These are phyloP conservation scores for Avena atlantica DNA, from an alignment of 176 grass and related monocot genomes.

Conservation along the genomic window DNA sequence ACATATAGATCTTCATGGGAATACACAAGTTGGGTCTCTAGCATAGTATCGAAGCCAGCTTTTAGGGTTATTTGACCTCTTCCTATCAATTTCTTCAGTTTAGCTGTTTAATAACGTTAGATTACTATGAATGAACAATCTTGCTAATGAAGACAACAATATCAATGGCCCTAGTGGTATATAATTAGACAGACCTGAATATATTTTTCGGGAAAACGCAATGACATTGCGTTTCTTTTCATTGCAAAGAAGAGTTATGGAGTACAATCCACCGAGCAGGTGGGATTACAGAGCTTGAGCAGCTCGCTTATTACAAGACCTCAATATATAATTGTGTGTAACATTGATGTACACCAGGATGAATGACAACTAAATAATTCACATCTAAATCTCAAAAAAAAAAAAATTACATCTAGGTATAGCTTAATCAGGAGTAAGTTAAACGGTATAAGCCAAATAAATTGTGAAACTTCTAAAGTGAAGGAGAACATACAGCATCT, in stretches of 20 bases:
- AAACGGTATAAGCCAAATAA: constrained; percentile 21
- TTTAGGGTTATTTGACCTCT: not conserved
- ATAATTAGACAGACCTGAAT: constrained; percentile 1
- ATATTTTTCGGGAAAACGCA: not conserved
- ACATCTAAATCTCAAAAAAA: not conserved
- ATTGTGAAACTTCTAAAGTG: constrained; percentile 28
- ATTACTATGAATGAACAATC: too few relatives aligned
- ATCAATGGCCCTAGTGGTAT: not conserved
- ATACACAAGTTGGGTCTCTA: not conserved
- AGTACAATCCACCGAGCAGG: too few relatives aligned
- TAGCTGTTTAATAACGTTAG: too few relatives aligned
- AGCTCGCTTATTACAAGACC: not conserved
- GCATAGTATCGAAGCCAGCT: not conserved
- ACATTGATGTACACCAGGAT: constrained; percentile 16
- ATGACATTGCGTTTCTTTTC: too few relatives aligned
- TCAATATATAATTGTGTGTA: constrained; percentile 14
- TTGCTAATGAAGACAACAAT: not conserved
- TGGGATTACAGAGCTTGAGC: too few relatives aligned
- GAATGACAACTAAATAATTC: constrained; percentile 7
- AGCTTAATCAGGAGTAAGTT: constrained; percentile 4
- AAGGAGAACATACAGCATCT: constrained; percentile 81
- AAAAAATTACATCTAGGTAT: not conserved
- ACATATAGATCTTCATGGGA: not conserved
- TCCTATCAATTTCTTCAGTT: not conserved
- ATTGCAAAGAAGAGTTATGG: too few relatives aligned